Conservation (phyloP, 371 early-diverging fungal species). For the Mortierella sp. region DNA sequence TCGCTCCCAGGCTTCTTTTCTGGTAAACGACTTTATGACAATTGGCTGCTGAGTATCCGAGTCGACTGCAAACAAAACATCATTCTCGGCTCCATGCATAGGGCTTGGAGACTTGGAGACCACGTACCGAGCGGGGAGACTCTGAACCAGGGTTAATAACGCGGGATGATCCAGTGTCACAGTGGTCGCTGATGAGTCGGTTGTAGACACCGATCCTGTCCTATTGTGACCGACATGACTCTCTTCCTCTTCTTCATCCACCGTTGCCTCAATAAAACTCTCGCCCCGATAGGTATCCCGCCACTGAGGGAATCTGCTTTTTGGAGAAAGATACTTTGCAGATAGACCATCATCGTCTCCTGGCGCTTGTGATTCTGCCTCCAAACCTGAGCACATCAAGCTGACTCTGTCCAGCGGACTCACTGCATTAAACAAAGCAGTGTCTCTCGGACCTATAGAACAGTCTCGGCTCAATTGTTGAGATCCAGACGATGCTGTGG, state of each 20-base stretch:
- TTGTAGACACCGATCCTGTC: constrained; percentile 27
- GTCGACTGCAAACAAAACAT: constrained; percentile 50
- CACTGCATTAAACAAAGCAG: constrained; percentile 43
- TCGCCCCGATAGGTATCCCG: constrained; percentile 6
- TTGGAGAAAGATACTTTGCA: constrained; percentile 13
- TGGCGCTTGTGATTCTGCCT: constrained; percentile 14
- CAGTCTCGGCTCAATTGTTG: constrained; percentile 21
- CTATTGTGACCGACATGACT: constrained; percentile 3
- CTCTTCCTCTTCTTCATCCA: constrained; percentile 18
- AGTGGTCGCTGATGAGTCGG: constrained; percentile 18
- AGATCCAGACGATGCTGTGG: not conserved
- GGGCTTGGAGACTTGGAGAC: constrained; percentile 40
- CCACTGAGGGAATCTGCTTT: constrained; percentile 17
- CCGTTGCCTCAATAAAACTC: constrained; percentile 11
- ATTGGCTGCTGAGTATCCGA: constrained; percentile 54
- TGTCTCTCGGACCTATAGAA: constrained; percentile 32
- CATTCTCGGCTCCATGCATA: constrained; percentile 45
- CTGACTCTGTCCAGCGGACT: constrained; percentile 51
- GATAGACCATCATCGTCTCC: constrained; percentile 25
- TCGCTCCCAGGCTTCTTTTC: constrained; percentile 52
- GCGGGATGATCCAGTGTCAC: constrained; percentile 38
- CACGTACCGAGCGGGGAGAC: constrained; percentile 45
- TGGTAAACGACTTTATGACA: constrained; percentile 48
- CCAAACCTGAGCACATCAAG: constrained; percentile 41
- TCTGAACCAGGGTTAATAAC: constrained; percentile 29